Evolutionary conservation across 1,139 yeast species (phyloP).

Genomic region (Zygoascus sp.): DNA sequence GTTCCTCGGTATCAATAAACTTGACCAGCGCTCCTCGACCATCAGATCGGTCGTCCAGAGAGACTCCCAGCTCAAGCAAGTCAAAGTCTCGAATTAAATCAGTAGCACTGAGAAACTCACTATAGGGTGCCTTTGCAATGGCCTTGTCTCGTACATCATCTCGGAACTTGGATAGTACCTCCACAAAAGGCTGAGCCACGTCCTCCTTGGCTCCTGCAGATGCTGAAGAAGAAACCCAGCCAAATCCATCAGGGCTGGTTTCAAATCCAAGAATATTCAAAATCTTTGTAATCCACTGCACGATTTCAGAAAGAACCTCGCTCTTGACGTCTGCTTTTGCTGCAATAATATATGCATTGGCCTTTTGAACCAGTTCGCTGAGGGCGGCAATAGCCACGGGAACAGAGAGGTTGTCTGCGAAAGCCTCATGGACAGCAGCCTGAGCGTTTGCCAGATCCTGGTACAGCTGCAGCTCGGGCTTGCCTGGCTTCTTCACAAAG

Average conservation of each 20-base stretch:
- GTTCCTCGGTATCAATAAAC: constrained; percentile 66
- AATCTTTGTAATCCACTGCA: constrained; percentile 67
- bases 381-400: constrained; percentile 66
- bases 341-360: constrained; percentile 66
- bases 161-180: constrained; percentile 71
- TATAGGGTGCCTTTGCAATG: constrained; percentile 54
- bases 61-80: constrained; percentile 68
- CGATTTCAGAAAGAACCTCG: constrained; percentile 61
- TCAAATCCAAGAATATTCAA: constrained; percentile 72
- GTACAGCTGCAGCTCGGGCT: constrained; percentile 52
- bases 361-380: constrained; percentile 60
- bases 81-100: constrained; percentile 60
- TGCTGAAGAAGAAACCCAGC: constrained; percentile 56
- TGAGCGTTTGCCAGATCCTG: constrained; percentile 52
- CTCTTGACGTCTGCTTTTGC: constrained; percentile 49
- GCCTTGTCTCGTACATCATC: constrained; percentile 74
- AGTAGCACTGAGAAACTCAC: constrained; percentile 53
- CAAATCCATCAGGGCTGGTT: constrained; percentile 62
- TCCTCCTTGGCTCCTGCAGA: constrained; percentile 52
- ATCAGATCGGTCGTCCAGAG: constrained; percentile 82
- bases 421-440: constrained; percentile 64
- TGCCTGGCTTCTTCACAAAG: constrained; percentile 51
- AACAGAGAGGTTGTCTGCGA: constrained; percentile 83
- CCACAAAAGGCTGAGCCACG: constrained; percentile 69
- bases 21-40: constrained; percentile 75